Base-by-base conservation (phyloP, 768 basidiomycete species). In the Lyophyllum shimeji region DNA sequence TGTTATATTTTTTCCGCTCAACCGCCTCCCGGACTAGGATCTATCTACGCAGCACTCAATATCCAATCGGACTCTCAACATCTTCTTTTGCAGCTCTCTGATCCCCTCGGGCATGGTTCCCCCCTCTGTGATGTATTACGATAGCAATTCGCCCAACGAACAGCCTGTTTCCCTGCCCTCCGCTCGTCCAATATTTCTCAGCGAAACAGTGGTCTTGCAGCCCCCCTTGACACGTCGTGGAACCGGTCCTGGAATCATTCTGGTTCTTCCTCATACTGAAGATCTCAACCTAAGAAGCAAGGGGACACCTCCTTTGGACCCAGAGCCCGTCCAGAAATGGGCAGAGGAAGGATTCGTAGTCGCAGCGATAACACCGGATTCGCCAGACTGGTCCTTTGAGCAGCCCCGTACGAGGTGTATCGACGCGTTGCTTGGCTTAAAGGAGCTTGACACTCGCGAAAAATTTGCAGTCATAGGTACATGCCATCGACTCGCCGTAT, bases 321-420 rank as follows among this genome's bases (percentile, higher is more conserved):
- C 81, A 1, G 75, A 75, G 52, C 81, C 81, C 18, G 61, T 76
- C 1, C 71, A 71, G 61, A 82, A 82, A 67, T 82, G 80, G 79
- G 79, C 80, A 25, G 79, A 82, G 61, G 80, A 82, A 63, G 80
- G 81, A 0, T 82, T 79, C 53, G 74, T 75, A 5, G 79, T 81
- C 1, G 71, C 74, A 13, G 77, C 71, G 15, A 62, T 77, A 29
- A 70, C 71, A 6, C 33, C 62, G 24, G 58, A 58, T 2, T 61
- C 60, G 11, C 43, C 55, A 13, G 56, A 61, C 23, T 59, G 66
- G 52, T 58, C 63, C 42, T 60, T 73, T 24, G 48, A 65, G n/a
- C 55, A 65, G 21, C 59, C 64, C 48, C 58, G 81, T 42, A 65
- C 66, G 39, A 66, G 63, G 31, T 71, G 69, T 7, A 50, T 74